Percentiles rank a stretch among this genome's conserved stretches.
These are phyloP conservation scores for Atkinsonella hypoxylon DNA, from an alignment of 2,329 filamentous ascomycete species.

Conservation along the genomic window DNA sequence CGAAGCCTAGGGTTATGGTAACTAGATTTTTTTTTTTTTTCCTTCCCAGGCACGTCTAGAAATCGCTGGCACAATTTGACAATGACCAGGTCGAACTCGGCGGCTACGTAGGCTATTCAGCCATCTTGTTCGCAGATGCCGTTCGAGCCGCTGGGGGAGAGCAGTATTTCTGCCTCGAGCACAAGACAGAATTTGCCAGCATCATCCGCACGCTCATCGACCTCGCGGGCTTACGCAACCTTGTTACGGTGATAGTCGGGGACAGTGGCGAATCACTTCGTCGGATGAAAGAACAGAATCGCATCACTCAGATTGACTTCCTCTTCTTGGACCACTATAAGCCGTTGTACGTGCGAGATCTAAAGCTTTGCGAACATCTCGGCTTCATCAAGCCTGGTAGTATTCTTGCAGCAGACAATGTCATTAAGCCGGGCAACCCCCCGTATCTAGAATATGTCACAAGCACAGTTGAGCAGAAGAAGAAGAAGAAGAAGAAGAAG, in stretches of 20 bases:
- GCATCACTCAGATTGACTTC: conserved; percentile 50
- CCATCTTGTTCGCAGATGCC: conserved; percentile 60
- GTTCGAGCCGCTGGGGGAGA: conserved; percentile 51
- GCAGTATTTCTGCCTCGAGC: conserved; percentile 60
- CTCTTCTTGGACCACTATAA: conserved; percentile 77
- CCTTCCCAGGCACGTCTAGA: neutral
- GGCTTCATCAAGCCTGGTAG: conserved; percentile 50
- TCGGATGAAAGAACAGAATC: conserved; percentile 41
- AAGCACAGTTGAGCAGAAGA: conserved; percentile 50
- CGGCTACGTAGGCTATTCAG: conserved; percentile 73
- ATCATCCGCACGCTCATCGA: conserved; percentile 58
- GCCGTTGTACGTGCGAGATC: conserved; percentile 58
- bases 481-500: conserved; percentile 55
- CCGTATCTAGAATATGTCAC: conserved; percentile 60
- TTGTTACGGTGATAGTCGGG: conserved; percentile 61
- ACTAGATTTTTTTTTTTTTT: neutral
- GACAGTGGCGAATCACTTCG: conserved; percentile 54
- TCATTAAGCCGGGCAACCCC: conserved; percentile 60
- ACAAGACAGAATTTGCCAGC: conserved; percentile 61
- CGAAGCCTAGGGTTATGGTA: conserved; percentile 54
- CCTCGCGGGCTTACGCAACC: conserved; percentile 58
- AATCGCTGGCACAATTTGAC: neutral
- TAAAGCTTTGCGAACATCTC: conserved; percentile 66
- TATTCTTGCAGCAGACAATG: conserved; percentile 56
- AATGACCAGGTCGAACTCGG: conserved; percentile 51